Conservation (phyloP, 2,329 filamentous ascomycete species). For the Diaporthe ampelina region DNA sequence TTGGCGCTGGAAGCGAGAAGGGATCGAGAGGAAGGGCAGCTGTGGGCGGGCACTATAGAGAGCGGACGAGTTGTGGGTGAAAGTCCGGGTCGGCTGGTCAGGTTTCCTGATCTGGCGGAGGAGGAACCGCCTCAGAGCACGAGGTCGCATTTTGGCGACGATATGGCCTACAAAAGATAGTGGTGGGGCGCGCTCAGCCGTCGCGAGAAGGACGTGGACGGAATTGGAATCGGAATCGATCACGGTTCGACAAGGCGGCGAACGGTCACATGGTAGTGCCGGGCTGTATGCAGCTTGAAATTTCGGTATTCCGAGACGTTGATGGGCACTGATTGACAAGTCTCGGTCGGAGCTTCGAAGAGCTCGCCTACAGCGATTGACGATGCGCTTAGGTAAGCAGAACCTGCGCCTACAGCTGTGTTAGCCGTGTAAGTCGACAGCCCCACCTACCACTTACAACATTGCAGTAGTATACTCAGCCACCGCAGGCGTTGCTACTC, state of each 20-base stretch:
- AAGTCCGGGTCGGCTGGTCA: conserved; percentile 55
- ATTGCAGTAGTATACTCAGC: too few relatives aligned
- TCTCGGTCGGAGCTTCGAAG: background rate
- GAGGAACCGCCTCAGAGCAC: conserved; percentile 54
- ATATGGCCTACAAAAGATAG: background rate
- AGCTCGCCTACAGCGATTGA: background rate
- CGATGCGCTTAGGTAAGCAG: too few relatives aligned
- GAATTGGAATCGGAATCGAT: too few relatives aligned
- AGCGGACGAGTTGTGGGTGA: conserved; percentile 70
- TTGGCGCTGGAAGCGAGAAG: conserved; percentile 54
- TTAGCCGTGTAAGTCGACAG: background rate
- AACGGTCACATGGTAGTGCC: conserved; percentile 1
- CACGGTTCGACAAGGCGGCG: too few relatives aligned
- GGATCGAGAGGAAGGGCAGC: conserved; percentile 66
- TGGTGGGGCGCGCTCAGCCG: background rate
- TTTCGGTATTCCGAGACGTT: background rate
- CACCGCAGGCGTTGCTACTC: too few relatives aligned
- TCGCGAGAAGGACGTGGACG: background rate
- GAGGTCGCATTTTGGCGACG: conserved; percentile 54
- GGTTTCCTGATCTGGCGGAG: conserved; percentile 41
- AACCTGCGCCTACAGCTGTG: background rate
- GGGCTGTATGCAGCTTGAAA: background rate
- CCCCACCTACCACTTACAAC: background rate
- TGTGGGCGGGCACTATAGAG: conserved; percentile 57
- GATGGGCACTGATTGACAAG: background rate